phyloP scores from a whole-genome alignment of 345 rosid genomes.

The Aurinia saxatilis region DNA sequence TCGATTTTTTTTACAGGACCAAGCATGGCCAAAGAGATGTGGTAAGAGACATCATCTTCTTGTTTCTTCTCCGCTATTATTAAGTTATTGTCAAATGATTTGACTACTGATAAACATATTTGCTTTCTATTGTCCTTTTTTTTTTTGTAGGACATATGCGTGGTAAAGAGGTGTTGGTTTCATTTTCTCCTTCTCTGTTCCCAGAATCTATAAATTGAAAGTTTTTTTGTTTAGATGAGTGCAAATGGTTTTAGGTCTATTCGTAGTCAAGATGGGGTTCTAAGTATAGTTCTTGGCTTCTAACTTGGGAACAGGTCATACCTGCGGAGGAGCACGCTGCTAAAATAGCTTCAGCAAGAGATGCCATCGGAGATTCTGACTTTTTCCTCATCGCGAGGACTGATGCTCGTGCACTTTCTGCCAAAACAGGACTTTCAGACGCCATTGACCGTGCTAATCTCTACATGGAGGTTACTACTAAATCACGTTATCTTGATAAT shows the following conservation, averaged over 20 bases:
- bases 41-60: slow-evolving; percentile 28
- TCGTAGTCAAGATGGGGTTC: neutral
- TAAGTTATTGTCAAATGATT: neutral
- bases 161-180: slow-evolving; percentile 43
- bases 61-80: neutral
- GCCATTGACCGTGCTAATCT: slow-evolving; percentile 53
- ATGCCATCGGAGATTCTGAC: slow-evolving; percentile 45
- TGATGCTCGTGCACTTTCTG: slow-evolving; percentile 44
- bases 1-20: slow-evolving; percentile 32
- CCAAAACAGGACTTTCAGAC: slow-evolving; percentile 39
- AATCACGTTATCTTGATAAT: neutral
- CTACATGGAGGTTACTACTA: slow-evolving; percentile 36
- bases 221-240: neutral
- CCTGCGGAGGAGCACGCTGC: slow-evolving; percentile 55
- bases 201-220: neutral
- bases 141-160: slow-evolving; percentile 40
- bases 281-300: neutral
- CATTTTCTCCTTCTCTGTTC: neutral
- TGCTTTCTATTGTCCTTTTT: neutral
- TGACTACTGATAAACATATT: neutral
- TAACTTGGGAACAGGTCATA: slow-evolving; percentile 31
- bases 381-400: slow-evolving; percentile 52
- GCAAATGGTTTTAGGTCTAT: neutral
- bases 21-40: slow-evolving; percentile 61
- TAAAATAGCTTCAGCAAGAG: slow-evolving; percentile 47